Evolutionary conservation across 345 rosid genomes (phyloP).

Genomic region (Erucastrum elatum): DNA sequence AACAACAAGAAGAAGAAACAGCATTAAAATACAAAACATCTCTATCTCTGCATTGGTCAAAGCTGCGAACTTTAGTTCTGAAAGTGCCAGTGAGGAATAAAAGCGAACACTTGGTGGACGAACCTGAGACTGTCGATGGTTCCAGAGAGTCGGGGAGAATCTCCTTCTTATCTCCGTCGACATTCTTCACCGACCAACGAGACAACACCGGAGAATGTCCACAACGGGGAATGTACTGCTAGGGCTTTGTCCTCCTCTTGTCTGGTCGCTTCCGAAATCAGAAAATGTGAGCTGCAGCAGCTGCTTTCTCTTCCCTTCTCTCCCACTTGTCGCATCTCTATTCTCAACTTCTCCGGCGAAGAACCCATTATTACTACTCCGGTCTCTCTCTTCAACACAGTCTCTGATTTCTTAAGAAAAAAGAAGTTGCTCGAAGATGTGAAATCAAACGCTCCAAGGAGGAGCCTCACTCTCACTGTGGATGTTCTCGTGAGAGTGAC

Average conservation of each 20-base stretch:
- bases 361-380: too few relatives aligned
- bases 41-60: not conserved
- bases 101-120: conserved; percentile 22
- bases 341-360: conserved; percentile 40
- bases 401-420: too few relatives aligned
- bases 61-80: conserved; percentile 5
- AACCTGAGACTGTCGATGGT: conserved; percentile 63
- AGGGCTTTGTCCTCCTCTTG: conserved; percentile 50
- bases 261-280: conserved; percentile 61
- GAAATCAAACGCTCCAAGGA: too few relatives aligned
- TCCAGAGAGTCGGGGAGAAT: conserved; percentile 26
- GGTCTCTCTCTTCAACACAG: too few relatives aligned
- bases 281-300: conserved; percentile 60
- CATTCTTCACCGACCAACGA: conserved; percentile 49
- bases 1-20: not conserved
- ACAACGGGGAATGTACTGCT: conserved; percentile 54
- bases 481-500: too few relatives aligned
- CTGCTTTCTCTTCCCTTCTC: conserved; percentile 68
- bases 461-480: too few relatives aligned
- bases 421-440: too few relatives aligned
- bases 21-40: not conserved
- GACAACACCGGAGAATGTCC: conserved; percentile 50
- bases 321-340: conserved; percentile 36
- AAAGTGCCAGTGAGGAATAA: conserved; percentile 21
- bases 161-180: conserved; percentile 50